phyloP scores from a whole-genome alignment of 2,329 filamentous ascomycete genomes.

The Botrytis pseudocinerea region DNA sequence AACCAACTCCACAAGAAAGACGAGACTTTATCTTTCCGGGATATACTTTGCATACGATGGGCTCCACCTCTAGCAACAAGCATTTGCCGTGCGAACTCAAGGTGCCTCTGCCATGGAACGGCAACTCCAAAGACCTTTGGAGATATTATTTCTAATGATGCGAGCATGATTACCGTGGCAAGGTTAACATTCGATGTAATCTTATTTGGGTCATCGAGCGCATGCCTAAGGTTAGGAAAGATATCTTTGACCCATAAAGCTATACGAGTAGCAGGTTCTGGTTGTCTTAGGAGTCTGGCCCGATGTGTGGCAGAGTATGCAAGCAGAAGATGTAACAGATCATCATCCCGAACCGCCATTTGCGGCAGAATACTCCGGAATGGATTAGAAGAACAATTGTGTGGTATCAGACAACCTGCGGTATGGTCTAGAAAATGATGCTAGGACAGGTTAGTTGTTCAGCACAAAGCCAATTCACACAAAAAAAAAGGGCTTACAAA shows the following conservation, averaged over 20 bases:
- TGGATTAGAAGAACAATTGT: conserved; percentile 54
- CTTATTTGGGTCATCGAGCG: conserved; percentile 60
- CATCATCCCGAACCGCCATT: conserved; percentile 68
- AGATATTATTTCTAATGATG: conserved; percentile 80
- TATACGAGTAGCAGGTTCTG: conserved; percentile 74
- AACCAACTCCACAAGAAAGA: conserved; percentile 83
- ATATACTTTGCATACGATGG: conserved; percentile 49
- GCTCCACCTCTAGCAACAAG: conserved; percentile 66
- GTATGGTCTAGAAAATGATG: conserved; percentile 77
- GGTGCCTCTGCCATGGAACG: conserved; percentile 78
- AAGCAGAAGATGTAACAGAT: conserved; percentile 74
- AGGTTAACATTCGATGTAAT: conserved; percentile 72
- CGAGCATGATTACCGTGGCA: conserved; percentile 81
- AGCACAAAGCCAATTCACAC: background rate
- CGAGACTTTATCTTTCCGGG: conserved; percentile 58
- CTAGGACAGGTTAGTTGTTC: conserved; percentile 34
- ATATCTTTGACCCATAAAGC: conserved; percentile 78
- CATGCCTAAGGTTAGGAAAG: conserved; percentile 69
- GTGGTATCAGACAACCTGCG: conserved; percentile 58
- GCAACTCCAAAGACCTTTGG: conserved; percentile 78
- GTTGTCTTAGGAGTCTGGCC: conserved; percentile 70
- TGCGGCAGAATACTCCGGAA: conserved; percentile 52
- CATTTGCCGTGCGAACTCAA: conserved; percentile 73
- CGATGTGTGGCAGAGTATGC: conserved; percentile 85
- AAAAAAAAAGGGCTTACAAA: conserved; percentile 45